Evolutionary conservation across 2,329 filamentous ascomycete species (phyloP), one percentile per base, ranked within the genome.

Genomic region (Torrubiellomyces zombiae): DNA sequence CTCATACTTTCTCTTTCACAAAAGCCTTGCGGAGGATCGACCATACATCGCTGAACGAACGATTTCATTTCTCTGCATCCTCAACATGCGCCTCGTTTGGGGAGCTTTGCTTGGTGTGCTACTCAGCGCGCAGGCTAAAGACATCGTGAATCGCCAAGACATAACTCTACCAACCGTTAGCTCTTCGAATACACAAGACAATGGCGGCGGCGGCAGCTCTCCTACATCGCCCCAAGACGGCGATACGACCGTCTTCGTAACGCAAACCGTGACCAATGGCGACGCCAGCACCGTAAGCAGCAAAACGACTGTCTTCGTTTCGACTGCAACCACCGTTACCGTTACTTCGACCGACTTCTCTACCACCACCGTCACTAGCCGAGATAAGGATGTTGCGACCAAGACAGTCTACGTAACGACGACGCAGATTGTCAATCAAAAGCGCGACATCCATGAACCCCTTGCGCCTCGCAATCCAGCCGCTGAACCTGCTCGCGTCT

Each of bases 351-450:
- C 50, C 23, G 33, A 32, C 21, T 50, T 52, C 32, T 32, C 37
- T 23, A 56, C 51, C 18, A 38, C 34, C 12, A 55, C 50, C 26
- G 41, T 53, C 27, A 55, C 52, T 25, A 44, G 37, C 28, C 40
- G 33, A 27, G 42, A 48, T 25, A 40, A 39, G 17, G 38, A 45
- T 5, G 51, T 47, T 9, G 49, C 51, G 18, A 55, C 52, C 7
- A 39, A 29, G 20, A 50, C 40, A 14, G 36, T 46, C 21, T 54
- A 44, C 22, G 36, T 38, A 24, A 55, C 52, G 1, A 43, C 39
- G 3, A 54, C 51, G 7, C 24, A 41, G 19, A 35, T 38, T 26
- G 38, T 40, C 14, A 47, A 52, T 27, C 32, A 41, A 32, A 51
- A 46, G 40, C 47, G 51, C 23, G 38, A 32, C 23, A n/a, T n/a